These are phyloP conservation scores for Naganishia liquefaciens DNA, from an alignment of 1,284 basidiomycete species.

Conservation along the genomic window DNA sequence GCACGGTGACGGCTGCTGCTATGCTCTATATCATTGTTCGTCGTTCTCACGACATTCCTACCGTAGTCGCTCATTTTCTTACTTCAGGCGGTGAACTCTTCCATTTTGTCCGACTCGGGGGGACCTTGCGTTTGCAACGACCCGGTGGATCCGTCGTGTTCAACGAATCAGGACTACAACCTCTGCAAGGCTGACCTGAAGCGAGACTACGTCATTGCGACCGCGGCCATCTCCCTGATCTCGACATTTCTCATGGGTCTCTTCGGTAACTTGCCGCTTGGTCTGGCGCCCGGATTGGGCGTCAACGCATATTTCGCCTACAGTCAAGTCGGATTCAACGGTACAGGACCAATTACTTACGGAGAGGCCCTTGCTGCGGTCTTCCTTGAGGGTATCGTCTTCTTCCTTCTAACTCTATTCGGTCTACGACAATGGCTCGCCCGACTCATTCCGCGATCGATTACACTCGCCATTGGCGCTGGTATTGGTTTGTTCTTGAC, in stretches of 20 bases:
- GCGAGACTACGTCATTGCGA: constrained; percentile 62
- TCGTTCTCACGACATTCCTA: constrained; percentile 32
- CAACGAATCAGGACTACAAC: constrained; percentile 64
- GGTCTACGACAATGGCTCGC: constrained; percentile 89
- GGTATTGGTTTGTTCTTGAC: constrained; percentile 77
- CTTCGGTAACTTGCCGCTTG: constrained; percentile 80
- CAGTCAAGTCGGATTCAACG: constrained; percentile 78
- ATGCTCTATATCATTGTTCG: constrained; percentile 48
- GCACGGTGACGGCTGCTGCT: constrained; percentile 74
- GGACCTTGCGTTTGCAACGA: constrained; percentile 74
- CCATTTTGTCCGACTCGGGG: constrained; percentile 72
- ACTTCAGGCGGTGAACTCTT: constrained; percentile 45
- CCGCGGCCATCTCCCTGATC: constrained; percentile 74
- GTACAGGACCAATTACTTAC: constrained; percentile 70
- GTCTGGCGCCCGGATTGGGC: constrained; percentile 68
- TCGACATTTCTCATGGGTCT: constrained; percentile 78
- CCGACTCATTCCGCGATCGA: constrained; percentile 80
- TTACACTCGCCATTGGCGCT: constrained; percentile 78
- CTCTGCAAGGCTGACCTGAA: constrained; percentile 67
- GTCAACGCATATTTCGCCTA: constrained; percentile 88
- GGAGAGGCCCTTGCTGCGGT: constrained; percentile 82
- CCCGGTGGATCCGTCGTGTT: constrained; percentile 52
- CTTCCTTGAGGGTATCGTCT: constrained; percentile 85
- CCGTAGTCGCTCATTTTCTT: not conserved
- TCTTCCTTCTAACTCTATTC: constrained; percentile 76